Conservation (phyloP, 176 grass and related monocot genomes). For the Panicum miliaceum region DNA sequence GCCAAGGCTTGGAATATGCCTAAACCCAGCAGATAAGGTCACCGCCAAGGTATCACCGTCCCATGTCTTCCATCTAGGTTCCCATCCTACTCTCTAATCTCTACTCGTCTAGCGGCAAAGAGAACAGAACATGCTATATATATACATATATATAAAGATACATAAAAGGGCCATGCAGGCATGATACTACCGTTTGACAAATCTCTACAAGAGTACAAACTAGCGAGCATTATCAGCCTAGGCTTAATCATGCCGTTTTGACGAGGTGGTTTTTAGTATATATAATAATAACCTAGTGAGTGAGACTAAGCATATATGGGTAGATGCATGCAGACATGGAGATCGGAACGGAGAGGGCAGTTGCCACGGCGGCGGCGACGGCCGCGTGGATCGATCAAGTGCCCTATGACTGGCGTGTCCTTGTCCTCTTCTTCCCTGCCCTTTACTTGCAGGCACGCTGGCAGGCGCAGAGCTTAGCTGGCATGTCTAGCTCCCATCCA, state of each 20-base stretch:
- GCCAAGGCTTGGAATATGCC: conserved; percentile 41
- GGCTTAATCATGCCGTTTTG: conserved; percentile 9
- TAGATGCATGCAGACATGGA: conserved; percentile 6
- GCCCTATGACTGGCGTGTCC: conserved; percentile 36
- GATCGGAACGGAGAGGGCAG: conserved; percentile 8
- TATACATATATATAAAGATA: neutral
- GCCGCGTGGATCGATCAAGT: conserved; percentile 21
- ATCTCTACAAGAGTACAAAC: neutral
- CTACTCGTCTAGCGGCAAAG: neutral
- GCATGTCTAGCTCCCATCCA: neutral
- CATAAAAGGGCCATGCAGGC: neutral
- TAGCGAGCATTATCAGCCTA: conserved; percentile 13
- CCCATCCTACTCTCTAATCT: neutral
- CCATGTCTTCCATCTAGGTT: too few relatives aligned
- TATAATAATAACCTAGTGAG: neutral
- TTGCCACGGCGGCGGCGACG: neutral
- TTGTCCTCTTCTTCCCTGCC: neutral
- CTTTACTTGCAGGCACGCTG: neutral
- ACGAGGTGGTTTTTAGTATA: neutral
- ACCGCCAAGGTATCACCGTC: neutral
- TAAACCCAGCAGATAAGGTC: neutral
- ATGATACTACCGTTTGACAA: conserved; percentile 36
- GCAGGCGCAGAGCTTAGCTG: neutral
- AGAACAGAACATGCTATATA: neutral
- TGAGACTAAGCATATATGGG: neutral